A percentile compares a stretch with the other conserved stretches of the same genome.
phyloP scores from a whole-genome alignment of 768 basidiomycete genomes.

The Kwoniella pini region DNA sequence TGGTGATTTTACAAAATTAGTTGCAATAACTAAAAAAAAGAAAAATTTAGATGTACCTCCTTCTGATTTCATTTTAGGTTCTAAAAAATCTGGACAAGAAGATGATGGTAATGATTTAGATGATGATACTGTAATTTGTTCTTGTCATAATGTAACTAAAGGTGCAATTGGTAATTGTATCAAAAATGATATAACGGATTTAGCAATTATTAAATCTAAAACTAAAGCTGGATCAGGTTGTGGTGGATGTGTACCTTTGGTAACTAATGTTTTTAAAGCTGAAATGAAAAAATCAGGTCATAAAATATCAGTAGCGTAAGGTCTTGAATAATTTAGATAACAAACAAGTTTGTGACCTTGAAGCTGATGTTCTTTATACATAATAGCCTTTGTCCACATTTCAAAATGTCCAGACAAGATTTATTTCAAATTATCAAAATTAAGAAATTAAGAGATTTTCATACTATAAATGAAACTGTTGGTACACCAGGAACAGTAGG shows the following conservation, averaged over 20 bases:
- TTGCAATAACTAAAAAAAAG: conserved; percentile 73
- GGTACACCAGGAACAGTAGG: conserved; percentile 63
- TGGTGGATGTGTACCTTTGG: conserved; percentile 70
- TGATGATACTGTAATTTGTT: conserved; percentile 71
- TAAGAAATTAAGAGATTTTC: conserved; percentile 64
- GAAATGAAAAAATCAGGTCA: conserved; percentile 72
- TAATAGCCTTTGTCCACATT: conserved; percentile 63
- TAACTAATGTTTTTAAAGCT: conserved; percentile 58
- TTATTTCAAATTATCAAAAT: conserved; percentile 68
- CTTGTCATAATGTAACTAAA: conserved; percentile 71
- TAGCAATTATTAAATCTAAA: conserved; percentile 64
- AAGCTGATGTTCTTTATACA: neutral
- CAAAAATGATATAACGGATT: conserved; percentile 58
- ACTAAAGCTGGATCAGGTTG: conserved; percentile 74
- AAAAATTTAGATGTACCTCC: conserved; percentile 69
- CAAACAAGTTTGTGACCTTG: no score
- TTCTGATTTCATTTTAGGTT: conserved; percentile 67
- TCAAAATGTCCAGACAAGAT: conserved; percentile 66
- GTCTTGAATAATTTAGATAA: neutral
- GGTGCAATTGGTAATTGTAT: conserved; percentile 62
- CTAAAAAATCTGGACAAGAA: conserved; percentile 58
- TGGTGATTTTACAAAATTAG: conserved; percentile 67
- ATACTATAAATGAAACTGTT: conserved; percentile 60
- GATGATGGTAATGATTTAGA: conserved; percentile 68
- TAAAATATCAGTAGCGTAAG: conserved; percentile 58